Evolutionary conservation across 495 filamentous ascomycete genomes (phyloP).

Genomic region (Sordaria brevicollis): DNA sequence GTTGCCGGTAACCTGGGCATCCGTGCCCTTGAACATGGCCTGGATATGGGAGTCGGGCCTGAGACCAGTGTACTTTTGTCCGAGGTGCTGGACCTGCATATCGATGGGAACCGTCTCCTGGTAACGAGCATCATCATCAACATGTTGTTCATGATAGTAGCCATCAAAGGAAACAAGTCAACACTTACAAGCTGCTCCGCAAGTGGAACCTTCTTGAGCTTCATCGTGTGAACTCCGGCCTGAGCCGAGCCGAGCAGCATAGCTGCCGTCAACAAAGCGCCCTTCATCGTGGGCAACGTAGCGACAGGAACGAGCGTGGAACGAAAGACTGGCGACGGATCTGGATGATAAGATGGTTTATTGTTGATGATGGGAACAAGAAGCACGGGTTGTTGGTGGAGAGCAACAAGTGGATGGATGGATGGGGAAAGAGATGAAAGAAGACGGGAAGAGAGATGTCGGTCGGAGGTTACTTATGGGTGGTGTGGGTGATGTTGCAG

Average conservation of each 20-base stretch:
- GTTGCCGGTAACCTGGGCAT: conserved; percentile 52
- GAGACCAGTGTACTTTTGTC: conserved; percentile 89
- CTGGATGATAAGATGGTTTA: not conserved
- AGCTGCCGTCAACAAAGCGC: conserved; percentile 60
- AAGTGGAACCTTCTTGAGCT: conserved; percentile 92
- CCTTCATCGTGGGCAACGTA: conserved; percentile 61
- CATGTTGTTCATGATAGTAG: not conserved
- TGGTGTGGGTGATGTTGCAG: not conserved
- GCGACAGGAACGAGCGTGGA: not conserved
- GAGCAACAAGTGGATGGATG: not conserved
- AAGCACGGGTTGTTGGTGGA: conserved; percentile 3
- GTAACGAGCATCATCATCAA: conserved; percentile 8
- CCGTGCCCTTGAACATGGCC: conserved; percentile 67
- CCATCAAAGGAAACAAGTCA: not conserved
- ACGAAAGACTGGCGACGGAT: not conserved
- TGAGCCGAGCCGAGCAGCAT: conserved; percentile 74
- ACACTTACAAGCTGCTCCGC: conserved; percentile 78
- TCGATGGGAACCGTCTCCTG: conserved; percentile 71
- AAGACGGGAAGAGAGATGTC: conserved; percentile 4
- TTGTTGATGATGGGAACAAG: not conserved
- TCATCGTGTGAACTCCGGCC: conserved; percentile 84
- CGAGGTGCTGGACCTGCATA: conserved; percentile 67
- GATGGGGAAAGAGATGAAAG: conserved; percentile 4
- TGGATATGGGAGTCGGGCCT: conserved; percentile 58
- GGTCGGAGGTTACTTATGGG: conserved; percentile 1